These are phyloP conservation scores for Talaromyces amestolkiae DNA, from an alignment of 2,329 filamentous ascomycete species.

Conservation along the genomic window DNA sequence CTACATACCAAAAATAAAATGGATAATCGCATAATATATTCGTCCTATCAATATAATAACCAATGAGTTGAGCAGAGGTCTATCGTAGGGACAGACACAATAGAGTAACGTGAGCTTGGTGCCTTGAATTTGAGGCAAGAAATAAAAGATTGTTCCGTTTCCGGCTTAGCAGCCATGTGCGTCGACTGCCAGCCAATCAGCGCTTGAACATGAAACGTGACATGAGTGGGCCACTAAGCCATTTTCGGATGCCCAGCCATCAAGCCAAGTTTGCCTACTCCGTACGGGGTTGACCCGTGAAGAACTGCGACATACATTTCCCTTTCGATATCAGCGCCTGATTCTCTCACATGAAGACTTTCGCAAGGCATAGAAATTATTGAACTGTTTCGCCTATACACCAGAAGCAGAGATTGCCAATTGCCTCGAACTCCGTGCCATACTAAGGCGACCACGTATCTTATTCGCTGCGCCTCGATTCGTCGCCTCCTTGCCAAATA, in stretches of 20 bases:
- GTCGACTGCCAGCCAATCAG: not conserved
- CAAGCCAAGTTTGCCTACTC: constrained; percentile 4
- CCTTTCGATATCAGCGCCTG: not conserved
- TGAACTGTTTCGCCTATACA: too few relatives aligned
- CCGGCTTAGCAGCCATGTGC: not conserved
- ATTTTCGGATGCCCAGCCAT: not conserved
- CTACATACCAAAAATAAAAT: too few relatives aligned
- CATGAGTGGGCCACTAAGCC: constrained; percentile 4
- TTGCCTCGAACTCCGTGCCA: not conserved
- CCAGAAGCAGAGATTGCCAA: not conserved
- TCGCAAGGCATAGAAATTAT: not conserved
- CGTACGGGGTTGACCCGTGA: not conserved
- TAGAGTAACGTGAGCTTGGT: not conserved
- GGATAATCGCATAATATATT: too few relatives aligned
- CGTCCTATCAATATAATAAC: not conserved
- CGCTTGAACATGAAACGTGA: not conserved
- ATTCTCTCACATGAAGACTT: not conserved
- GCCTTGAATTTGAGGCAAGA: not conserved
- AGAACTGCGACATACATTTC: not conserved
- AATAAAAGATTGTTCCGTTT: not conserved
- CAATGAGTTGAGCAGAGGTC: not conserved
- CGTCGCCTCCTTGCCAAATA: not conserved
- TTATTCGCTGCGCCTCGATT: not conserved
- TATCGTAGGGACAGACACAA: not conserved
- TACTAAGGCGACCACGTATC: not conserved